Base-by-base conservation (phyloP, 306 rosid genomes). In the Calophaca sinica region DNA sequence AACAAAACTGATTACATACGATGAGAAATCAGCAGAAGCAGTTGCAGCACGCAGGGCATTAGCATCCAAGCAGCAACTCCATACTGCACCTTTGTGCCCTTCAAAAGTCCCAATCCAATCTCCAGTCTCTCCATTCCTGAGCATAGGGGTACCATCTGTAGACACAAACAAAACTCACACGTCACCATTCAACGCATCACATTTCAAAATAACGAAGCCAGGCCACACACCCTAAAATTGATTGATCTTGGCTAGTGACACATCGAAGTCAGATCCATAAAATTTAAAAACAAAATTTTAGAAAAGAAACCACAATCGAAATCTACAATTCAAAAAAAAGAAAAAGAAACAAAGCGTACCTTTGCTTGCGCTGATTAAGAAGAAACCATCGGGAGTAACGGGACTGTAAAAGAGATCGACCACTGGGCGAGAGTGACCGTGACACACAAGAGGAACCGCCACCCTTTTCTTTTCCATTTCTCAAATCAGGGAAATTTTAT, bases 61-160 rank as follows among this genome's bases (percentile, higher is more conserved):
- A 42, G 96, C 88, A 79, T 92, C 99, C 92, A 96, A 79, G 81
- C 97, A 89, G 87, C 99, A 96, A 75, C 99, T 96, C 99, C 99
- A 96, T 3, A 96, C 99, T 0, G 99, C 99, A 78, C 99, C 99
- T 82, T 96, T 96, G 79, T 96, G 99, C 35, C 99, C 99, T 84
- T 92, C 96, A 84, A 92, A 96, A 6, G 99, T 96, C 44, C 99
- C 99, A 74, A 96, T 90, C 99, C 99, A 96, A 76, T 96, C 99
- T 55, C 99, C 99, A 38, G 97, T 92, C 82, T 96, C 98, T 66
- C 98, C 99, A 80, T 96, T 92, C 81, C 99, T 87, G 45, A 96
- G 90, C 99, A 96, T 96, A 7, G 99, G 99, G 75, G 86, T 92
- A 66, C 96, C 87, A 90, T 96, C 99, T 94, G 63, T 42, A 54